These are phyloP conservation scores for Ostreobium quekettii DNA, from an alignment of 139 green algal genomes.

Conservation along the genomic window DNA sequence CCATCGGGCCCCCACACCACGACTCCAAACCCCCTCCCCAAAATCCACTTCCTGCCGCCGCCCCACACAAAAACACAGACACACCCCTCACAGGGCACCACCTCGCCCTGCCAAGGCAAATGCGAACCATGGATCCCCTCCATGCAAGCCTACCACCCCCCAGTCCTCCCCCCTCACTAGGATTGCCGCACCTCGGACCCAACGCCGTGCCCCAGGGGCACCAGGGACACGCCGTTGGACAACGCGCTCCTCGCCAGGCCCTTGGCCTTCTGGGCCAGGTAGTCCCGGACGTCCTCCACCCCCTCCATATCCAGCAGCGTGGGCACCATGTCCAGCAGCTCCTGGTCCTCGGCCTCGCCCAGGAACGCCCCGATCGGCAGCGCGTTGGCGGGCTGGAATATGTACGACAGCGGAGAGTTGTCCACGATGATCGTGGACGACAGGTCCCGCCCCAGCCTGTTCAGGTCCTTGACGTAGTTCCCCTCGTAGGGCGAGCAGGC, in stretches of 20 bases:
- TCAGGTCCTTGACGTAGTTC: conserved; percentile 87
- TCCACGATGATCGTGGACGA: conserved; percentile 86
- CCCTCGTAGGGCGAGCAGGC: conserved; percentile 81
- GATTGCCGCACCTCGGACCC: too few relatives aligned
- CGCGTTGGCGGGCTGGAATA: conserved; percentile 95
- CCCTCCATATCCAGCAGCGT: conserved; percentile 55
- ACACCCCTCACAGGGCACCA: too few relatives aligned
- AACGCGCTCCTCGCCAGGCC: not conserved
- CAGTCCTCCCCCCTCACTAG: too few relatives aligned
- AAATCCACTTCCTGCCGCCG: too few relatives aligned
- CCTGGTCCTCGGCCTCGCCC: conserved; percentile 80
- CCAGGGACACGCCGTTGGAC: not conserved
- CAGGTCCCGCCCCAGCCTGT: conserved; percentile 72
- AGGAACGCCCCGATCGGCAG: conserved; percentile 89
- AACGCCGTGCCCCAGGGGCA: too few relatives aligned
- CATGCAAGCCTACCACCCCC: too few relatives aligned
- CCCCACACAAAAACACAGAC: too few relatives aligned
- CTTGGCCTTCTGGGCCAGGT: not conserved
- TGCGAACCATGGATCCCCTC: too few relatives aligned
- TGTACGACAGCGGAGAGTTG: conserved; percentile 94
- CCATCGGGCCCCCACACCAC: too few relatives aligned
- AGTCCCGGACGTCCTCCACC: conserved; percentile 9
- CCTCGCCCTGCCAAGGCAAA: too few relatives aligned
- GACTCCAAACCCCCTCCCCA: too few relatives aligned
- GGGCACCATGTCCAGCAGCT: conserved; percentile 81